Base-by-base conservation (phyloP, 352 stramenopile species). In the Phytopythium sindhum region DNA sequence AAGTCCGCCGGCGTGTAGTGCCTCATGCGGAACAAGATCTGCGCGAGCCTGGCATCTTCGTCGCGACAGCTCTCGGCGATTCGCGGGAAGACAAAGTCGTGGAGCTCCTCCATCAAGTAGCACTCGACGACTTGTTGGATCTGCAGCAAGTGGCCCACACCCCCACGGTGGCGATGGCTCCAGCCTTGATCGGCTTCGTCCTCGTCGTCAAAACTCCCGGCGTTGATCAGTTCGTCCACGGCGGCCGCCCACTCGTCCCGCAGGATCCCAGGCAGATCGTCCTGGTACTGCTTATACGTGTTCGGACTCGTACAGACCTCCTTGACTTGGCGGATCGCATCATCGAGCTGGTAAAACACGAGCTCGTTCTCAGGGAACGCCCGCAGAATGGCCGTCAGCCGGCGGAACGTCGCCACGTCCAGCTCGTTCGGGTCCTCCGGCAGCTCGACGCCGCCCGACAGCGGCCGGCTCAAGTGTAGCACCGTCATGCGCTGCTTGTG, bases 101-200 rank as follows among this genome's bases (percentile, higher is more conserved):
- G 83, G 19, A 91, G 60, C 61, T 82, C 68, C 64, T 91, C 82
- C 74, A 91, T 88, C 58, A 93, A 64, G 63, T 90, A 93, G 65
- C 81, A 91, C 75, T 93, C 85, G 45, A 91, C 80, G 4, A 91
- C 82, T 17, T 93, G 85, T 33, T 90, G 78, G 54, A 91, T 89
- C 67, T 86, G 81, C 29, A 93, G 60, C 42, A 84, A 56, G 53
- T 90, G 80, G 50, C 57, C 66, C 19, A 64, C 60, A 50, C 63
- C 64, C 26, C 69, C 65, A 53, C 52, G 68, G 48, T 66, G 54
- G 19, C 23, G 29, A 23, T 28, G 53, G 19, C 24, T 31, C 8
- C 24, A 24, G 21, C 21, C 54, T n/a, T 4, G n/a, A 23, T 31
- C 37, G 28, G 60, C 61, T 57, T 77, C 67, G 35, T 74, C 60